Conservation (phyloP, 1,284 basidiomycete species). For the Apiotrichum domesticum region DNA sequence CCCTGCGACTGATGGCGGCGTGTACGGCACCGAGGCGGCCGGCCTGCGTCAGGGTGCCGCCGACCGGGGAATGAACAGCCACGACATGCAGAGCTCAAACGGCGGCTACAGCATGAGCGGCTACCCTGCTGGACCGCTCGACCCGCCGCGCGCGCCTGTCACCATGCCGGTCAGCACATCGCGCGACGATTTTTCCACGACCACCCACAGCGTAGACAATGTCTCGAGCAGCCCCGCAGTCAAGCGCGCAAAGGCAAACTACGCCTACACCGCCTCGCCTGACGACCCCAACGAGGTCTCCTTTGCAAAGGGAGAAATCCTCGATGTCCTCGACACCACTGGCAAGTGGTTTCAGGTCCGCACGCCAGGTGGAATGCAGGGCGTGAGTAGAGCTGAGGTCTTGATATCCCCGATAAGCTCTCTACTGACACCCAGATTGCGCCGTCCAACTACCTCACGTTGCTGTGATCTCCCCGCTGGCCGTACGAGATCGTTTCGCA, state of each 20-base stretch:
- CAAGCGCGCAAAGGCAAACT: slow-evolving; percentile 37
- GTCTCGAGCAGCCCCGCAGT: background rate
- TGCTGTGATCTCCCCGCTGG: slow-evolving; percentile 12
- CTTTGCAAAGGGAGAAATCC: slow-evolving; percentile 85
- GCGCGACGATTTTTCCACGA: slow-evolving; percentile 9
- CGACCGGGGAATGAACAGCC: slow-evolving; percentile 24
- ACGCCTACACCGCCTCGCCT: slow-evolving; percentile 73
- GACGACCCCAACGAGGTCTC: slow-evolving; percentile 97
- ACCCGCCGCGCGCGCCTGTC: background rate
- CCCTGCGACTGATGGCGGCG: slow-evolving; percentile 11
- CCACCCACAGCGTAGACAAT: slow-evolving; percentile 3
- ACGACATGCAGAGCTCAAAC: slow-evolving; percentile 17
- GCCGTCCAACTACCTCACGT: slow-evolving; percentile 42
- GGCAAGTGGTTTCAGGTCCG: slow-evolving; percentile 96
- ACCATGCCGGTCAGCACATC: background rate
- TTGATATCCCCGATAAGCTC: background rate
- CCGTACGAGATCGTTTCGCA: too few relatives aligned
- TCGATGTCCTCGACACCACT: slow-evolving; percentile 87
- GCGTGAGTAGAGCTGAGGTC: slow-evolving; percentile 48
- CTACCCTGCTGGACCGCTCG: background rate
- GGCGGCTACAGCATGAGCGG: slow-evolving; percentile 22
- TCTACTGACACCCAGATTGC: slow-evolving; percentile 30
- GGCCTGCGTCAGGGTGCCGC: slow-evolving; percentile 19
- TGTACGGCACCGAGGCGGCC: slow-evolving; percentile 10
- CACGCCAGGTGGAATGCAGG: slow-evolving; percentile 73